Evolutionary conservation across 441 rosid species (phyloP).

Genomic region (Iberis amara): DNA sequence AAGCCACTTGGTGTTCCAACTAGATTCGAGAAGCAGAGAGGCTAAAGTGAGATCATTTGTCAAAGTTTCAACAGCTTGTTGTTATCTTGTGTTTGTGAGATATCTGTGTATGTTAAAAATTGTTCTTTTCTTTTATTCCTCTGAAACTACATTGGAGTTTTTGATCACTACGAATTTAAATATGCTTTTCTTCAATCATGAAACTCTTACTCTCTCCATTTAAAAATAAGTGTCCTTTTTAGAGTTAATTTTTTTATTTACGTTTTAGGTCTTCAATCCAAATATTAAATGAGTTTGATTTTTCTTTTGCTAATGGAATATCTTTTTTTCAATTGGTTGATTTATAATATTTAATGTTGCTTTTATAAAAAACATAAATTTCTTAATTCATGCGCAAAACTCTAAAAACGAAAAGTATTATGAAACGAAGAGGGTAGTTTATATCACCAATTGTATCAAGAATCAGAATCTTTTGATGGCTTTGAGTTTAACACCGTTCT

Average conservation of each 20-base stretch:
- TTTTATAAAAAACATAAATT: too few relatives aligned
- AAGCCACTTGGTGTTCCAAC: conserved; percentile 50
- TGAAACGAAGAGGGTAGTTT: too few relatives aligned
- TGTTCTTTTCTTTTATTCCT: not conserved
- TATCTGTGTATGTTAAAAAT: conserved; percentile 26
- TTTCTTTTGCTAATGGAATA: too few relatives aligned
- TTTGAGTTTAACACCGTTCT: conserved; percentile 71
- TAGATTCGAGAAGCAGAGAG: conserved; percentile 45
- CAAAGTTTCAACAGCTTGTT: conserved; percentile 57
- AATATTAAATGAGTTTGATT: too few relatives aligned
- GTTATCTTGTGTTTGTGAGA: conserved; percentile 31
- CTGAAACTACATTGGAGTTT: conserved; percentile 30
- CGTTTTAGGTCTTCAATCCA: too few relatives aligned
- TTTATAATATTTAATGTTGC: too few relatives aligned
- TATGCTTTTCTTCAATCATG: conserved; percentile 5
- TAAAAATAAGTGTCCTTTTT: too few relatives aligned
- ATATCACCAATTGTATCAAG: conserved; percentile 14
- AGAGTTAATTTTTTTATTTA: too few relatives aligned
- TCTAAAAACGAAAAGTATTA: too few relatives aligned
- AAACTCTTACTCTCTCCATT: not conserved
- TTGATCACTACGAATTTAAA: not conserved
- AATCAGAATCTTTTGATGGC: conserved; percentile 45
- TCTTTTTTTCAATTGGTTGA: too few relatives aligned
- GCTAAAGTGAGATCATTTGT: conserved; percentile 22
- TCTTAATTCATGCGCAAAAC: too few relatives aligned